Evolutionary conservation across 164 flowering plant genomes (phyloP).

Genomic region (Vitis rotundifolia): DNA sequence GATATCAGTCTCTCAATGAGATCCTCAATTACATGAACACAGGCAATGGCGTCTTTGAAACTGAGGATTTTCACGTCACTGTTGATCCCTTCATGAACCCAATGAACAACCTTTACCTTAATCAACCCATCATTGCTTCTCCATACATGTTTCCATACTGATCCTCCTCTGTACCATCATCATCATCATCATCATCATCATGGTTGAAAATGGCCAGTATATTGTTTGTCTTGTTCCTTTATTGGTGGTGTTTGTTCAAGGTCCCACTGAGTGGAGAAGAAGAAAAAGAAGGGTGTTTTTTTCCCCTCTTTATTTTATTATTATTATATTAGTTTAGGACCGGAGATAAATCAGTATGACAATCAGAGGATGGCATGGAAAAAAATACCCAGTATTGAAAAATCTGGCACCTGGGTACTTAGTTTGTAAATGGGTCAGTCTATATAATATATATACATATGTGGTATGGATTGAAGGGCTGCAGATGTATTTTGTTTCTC

Average conservation of each 20-base stretch:
- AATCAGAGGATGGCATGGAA: neutral
- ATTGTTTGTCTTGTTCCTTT: neutral
- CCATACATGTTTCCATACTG: constrained; percentile 46
- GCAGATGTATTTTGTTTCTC: too few relatives aligned
- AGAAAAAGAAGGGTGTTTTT: neutral
- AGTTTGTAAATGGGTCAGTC: neutral
- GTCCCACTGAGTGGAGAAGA: constrained; percentile 9
- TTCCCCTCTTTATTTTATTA: too few relatives aligned
- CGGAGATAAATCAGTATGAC: neutral
- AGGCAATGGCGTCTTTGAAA: constrained; percentile 20
- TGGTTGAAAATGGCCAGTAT: neutral
- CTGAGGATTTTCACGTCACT: neutral
- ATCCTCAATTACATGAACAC: constrained; percentile 46
- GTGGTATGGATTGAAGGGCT: neutral
- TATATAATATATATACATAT: neutral
- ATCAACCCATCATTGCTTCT: constrained; percentile 57
- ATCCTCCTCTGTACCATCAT: constrained; percentile 7
- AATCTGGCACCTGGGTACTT: neutral
- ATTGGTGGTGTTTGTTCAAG: neutral
- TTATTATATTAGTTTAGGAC: neutral
- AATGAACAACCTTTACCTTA: constrained; percentile 33
- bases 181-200: constrained; percentile 1
- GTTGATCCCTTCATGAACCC: constrained; percentile 35
- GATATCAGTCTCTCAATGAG: constrained; percentile 65
- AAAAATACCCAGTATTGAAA: neutral